A percentile compares a stretch with the other conserved stretches of the same genome.
Evolutionary conservation across 495 filamentous ascomycete genomes (phyloP).

Genomic region (Tetracladium setigerum): DNA sequence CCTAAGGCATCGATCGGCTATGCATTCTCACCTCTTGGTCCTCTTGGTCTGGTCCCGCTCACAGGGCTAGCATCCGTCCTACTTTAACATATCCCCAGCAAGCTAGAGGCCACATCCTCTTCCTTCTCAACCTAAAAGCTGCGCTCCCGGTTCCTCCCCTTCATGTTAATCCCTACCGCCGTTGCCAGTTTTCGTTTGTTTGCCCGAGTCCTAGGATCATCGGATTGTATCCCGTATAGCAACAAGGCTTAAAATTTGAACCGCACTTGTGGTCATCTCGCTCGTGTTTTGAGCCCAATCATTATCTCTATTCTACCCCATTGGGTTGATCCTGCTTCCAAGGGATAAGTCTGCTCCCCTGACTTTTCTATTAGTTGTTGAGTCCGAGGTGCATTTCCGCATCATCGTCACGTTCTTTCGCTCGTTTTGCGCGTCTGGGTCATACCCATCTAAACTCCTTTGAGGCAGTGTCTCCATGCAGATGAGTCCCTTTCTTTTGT

Average conservation of each 20-base stretch:
- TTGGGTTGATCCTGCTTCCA: too few relatives aligned
- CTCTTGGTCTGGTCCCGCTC: not conserved
- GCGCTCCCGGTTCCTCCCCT: not conserved
- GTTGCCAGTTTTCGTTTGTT: too few relatives aligned
- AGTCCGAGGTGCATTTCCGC: constrained; percentile 1
- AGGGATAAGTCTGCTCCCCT: too few relatives aligned
- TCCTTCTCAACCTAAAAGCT: constrained; percentile 3
- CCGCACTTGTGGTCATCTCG: too few relatives aligned
- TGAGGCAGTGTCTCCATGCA: constrained; percentile 17
- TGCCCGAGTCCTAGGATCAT: constrained; percentile 12
- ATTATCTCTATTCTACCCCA: too few relatives aligned
- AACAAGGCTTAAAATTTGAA: not conserved
- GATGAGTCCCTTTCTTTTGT: not conserved
- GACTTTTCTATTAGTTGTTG: not conserved
- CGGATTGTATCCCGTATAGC: constrained; percentile 12
- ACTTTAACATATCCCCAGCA: too few relatives aligned
- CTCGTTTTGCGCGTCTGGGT: constrained; percentile 3
- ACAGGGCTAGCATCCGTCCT: not conserved
- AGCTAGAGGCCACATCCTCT: too few relatives aligned
- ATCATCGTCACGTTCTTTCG: constrained; percentile 16
- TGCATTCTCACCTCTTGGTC: too few relatives aligned
- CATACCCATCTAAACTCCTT: constrained; percentile 13
- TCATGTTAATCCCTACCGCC: not conserved
- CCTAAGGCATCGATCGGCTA: too few relatives aligned
- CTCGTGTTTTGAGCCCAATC: too few relatives aligned